Conservation (phyloP, 495 filamentous ascomycete genomes). For the Articulospora tetracladia region DNA sequence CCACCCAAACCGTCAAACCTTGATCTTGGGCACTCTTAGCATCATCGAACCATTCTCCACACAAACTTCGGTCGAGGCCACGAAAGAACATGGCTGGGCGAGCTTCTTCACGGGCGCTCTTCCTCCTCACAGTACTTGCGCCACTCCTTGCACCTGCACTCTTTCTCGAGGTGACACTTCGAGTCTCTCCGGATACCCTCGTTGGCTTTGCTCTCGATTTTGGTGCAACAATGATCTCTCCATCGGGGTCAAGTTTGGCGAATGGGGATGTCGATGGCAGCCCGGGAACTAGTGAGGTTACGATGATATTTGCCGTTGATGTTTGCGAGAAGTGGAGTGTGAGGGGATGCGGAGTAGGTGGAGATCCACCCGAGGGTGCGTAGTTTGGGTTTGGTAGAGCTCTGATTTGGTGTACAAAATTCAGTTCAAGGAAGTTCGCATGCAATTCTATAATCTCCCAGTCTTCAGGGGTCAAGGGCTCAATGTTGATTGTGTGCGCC, state of each 20-base stretch:
- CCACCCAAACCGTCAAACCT: constrained; percentile 80
- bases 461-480: constrained; percentile 89
- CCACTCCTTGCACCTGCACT: constrained; percentile 70
- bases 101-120: constrained; percentile 54
- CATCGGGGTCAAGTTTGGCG: constrained; percentile 88
- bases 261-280: constrained; percentile 67
- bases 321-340: constrained; percentile 93
- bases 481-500: constrained; percentile 90
- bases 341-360: constrained; percentile 64
- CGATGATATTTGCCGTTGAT: constrained; percentile 85
- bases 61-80: constrained; percentile 64
- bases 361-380: constrained; percentile 37
- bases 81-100: constrained; percentile 69
- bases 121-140: constrained; percentile 60
- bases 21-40: constrained; percentile 46
- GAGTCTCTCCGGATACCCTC: constrained; percentile 48
- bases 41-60: constrained; percentile 70
- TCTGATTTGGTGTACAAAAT: constrained; percentile 88
- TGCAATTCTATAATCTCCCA: constrained; percentile 99
- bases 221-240: constrained; percentile 93
- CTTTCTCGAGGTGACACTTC: constrained; percentile 67
- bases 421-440: constrained; percentile 89
- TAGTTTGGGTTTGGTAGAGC: constrained; percentile 83
- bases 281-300: constrained; percentile 74
- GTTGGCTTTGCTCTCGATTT: constrained; percentile 56